Evolutionary conservation across 805 yeast species (phyloP), one percentile per base, ranked within the genome.

Genomic region (Candida germanica): DNA sequence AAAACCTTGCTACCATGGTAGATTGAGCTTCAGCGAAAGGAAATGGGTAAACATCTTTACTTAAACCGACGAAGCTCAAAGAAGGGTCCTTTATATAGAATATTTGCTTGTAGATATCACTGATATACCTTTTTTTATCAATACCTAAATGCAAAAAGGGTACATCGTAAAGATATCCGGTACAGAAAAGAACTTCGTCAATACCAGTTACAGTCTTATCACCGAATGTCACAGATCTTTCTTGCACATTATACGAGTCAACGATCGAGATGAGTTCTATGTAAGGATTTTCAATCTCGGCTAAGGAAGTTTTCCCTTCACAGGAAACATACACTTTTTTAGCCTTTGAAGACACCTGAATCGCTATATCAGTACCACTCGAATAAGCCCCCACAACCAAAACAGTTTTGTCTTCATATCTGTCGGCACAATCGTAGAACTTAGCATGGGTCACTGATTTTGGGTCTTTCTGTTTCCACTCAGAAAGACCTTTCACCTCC

Each of bases 321-420:
- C 37, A 36, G 4, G 54, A 47, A 10, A 53, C 47, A 34, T 47
- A 48, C 0, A 51, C 43, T 16, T 46, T 63, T 15, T 67, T 57
- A 6, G 52, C 53, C 3, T 40, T 50, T 2, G 64, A 61, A 1
- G 79, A 73, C 13, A 80, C 50, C 51, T 83, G 89, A 38, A 69
- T 71, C 2, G 87, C 75, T 27, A 84, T 64, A 51, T 87, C 95
- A 13, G 77, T 73, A 18, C 91, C 95, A 20, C 87, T 79, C 2
- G 93, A 83, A 8, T 81, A 78, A 48, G 80, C 81, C 0, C 95
- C 95, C n/a, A 86, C 75, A 5, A 85, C 71, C 29, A 86, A 55
- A 11, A 80, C 77, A n/a, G 59, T 67, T 29, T 64, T 56, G 16
- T 63, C 57, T 5, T 51, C 47, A 42, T 52, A 69, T 9, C 46